Percentiles rank a stretch among this genome's conserved stretches.
Conservation (phyloP, 169 alveolate species). For the Eimeria necatrix region DNA sequence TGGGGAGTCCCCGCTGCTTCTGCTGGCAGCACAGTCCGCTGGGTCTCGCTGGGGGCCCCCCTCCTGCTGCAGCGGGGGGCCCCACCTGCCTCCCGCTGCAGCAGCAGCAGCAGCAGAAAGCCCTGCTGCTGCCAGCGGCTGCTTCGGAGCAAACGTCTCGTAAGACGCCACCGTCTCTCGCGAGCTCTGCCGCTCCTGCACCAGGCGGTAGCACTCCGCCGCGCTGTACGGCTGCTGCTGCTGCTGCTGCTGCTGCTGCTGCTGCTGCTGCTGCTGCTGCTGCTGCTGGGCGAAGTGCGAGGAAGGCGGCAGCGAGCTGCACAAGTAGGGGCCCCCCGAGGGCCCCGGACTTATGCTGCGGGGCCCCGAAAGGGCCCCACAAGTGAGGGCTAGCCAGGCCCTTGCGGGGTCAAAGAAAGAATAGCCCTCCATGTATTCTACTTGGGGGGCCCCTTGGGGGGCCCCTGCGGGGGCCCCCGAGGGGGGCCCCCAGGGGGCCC, state of each 20-base stretch:
- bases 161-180: slow-evolving; percentile 42
- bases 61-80: neutral
- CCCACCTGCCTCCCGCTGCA: neutral
- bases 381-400: slow-evolving; percentile 38
- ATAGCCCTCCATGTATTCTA: slow-evolving; percentile 23
- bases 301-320: slow-evolving; percentile 13
- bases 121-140: slow-evolving; percentile 12
- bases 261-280: neutral
- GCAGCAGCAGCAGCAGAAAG: neutral
- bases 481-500: neutral
- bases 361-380: neutral
- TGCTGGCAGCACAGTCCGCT: slow-evolving; percentile 48
- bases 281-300: neutral
- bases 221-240: slow-evolving; percentile 65
- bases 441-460: neutral
- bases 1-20: slow-evolving; percentile 69
- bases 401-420: slow-evolving; percentile 33
- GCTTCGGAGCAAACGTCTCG: slow-evolving; percentile 45
- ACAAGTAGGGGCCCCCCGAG: neutral
- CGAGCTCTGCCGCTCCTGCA: slow-evolving; percentile 37
- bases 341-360: neutral
- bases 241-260: slow-evolving; percentile 30
- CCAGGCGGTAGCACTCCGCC: slow-evolving; percentile 64
- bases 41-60: neutral
- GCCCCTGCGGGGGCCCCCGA: neutral